phyloP scores from a whole-genome alignment of 768 basidiomycete genomes.

The Favolaschia claudopus region DNA sequence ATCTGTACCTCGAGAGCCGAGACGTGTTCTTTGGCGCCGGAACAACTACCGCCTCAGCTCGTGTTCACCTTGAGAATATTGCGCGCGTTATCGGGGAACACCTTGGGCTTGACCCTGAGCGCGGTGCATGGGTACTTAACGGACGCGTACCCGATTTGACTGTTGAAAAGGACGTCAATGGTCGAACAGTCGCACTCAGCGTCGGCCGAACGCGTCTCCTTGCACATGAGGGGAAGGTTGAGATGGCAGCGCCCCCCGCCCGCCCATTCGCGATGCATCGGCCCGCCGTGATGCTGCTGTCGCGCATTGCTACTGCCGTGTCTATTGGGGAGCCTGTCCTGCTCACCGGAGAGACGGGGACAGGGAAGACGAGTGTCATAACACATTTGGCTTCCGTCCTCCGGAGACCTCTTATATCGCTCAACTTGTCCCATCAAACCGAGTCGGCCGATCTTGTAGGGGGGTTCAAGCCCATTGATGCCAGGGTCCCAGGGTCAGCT shows the following conservation, averaged over 20 bases:
- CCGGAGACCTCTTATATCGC: constrained; percentile 77
- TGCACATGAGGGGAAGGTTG: constrained; percentile 49
- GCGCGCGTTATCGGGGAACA: constrained; percentile 63
- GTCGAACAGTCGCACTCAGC: constrained; percentile 60
- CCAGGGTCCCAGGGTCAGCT: constrained; percentile 74
- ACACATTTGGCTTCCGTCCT: constrained; percentile 87
- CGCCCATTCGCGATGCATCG: constrained; percentile 90
- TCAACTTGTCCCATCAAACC: constrained; percentile 96
- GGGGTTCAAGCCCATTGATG: constrained; percentile 95
- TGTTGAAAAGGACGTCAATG: constrained; percentile 72
- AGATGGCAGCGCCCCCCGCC: constrained; percentile 38
- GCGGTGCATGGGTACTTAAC: constrained; percentile 73
- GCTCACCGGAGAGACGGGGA: constrained; percentile 98
- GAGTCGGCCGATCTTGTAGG: constrained; percentile 94
- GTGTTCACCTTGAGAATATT: constrained; percentile 56
- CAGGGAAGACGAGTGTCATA: constrained; percentile 94
- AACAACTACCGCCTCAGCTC: constrained; percentile 58
- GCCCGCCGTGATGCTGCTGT: constrained; percentile 81
- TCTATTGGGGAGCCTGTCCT: constrained; percentile 83
- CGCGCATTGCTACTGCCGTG: constrained; percentile 79
- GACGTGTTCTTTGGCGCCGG: constrained; percentile 92
- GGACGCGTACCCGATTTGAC: constrained; percentile 72
- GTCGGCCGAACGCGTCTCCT: constrained; percentile 70
- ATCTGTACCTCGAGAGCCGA: constrained; percentile 85
- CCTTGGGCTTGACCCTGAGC: constrained; percentile 73